Evolutionary conservation across 192 early-diverging fungal genomes (phyloP), one percentile per base, ranked within the genome.

Genomic region (Backusella macrospora): DNA sequence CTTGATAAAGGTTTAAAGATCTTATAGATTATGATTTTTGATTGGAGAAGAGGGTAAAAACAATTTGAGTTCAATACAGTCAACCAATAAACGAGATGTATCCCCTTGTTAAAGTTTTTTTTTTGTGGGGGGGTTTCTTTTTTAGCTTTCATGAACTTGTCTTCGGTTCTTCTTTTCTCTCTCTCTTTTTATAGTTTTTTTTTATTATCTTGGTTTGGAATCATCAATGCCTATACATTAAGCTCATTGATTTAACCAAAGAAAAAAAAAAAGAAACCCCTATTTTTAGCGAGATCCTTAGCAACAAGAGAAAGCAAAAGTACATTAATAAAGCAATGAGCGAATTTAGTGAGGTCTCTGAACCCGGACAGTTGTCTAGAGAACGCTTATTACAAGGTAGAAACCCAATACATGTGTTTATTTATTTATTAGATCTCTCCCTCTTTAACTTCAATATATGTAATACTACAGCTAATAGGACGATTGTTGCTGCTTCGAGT

Each of bases 401-500:
- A 66, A 37, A 34, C n/a, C 23, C 23, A 68, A 68, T 39, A 68
- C 21, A 16, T 18, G n/a, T n/a, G n/a, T n/a, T n/a, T n/a, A 68
- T 18, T 18, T 68, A 68, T 14, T 3, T 21, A 68, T 43, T 45
- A 44, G 21, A 39, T 14, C 5, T 34, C 29, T 34, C 29, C 29
- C 2, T 34, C 52, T 59, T 26, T 4, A 59, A 21, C 52, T 59
- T 59, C 13, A 59, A 59, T n/a, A 52, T 52, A 9, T 18, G 16
- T 52, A 18, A 16, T 59, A 59, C 8, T 9, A 62, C 46, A 86
- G 87, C 76, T 10, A 81, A 93, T 76, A 83, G 89, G 40, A 93
- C 91, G 7, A 82, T 91, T 21, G 78, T 89, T 42, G 88, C 91
- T 12, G 92, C 92, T 34, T 88, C 91, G 18, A 85, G 85, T 26